phyloP scores from a whole-genome alignment of 2,329 filamentous ascomycete genomes.

The Leptographium procerum region DNA sequence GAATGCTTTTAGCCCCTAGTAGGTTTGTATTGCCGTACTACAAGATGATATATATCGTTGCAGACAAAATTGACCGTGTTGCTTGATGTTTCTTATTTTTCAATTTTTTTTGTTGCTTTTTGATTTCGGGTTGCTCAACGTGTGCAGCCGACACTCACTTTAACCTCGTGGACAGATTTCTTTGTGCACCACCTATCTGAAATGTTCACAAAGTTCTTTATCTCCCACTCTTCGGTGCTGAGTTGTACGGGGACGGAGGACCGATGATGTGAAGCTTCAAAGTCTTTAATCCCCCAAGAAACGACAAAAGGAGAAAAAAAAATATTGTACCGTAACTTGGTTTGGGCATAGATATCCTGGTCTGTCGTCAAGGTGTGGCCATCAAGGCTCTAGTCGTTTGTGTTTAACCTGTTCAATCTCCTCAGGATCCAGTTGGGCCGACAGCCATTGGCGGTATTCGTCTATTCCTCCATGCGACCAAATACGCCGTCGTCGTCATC shows the following conservation, averaged over 20 bases:
- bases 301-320: constrained; percentile 21
- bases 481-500: constrained; percentile 95
- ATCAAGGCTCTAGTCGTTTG: constrained; percentile 3
- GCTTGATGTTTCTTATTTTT: constrained; percentile 7
- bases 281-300: not conserved
- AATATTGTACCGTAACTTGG: constrained; percentile 24
- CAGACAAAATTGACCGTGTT: not conserved
- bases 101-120: constrained; percentile 15
- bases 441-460: not conserved
- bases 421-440: not conserved
- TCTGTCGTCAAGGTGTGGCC: not conserved
- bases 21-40: not conserved
- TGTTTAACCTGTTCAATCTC: not conserved
- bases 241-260: constrained; percentile 51
- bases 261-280: constrained; percentile 21
- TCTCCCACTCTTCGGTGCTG: constrained; percentile 56
- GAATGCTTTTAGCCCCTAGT: not conserved
- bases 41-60: not conserved
- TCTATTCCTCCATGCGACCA: constrained; percentile 85
- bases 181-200: constrained; percentile 20
- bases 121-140: constrained; percentile 44
- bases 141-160: constrained; percentile 52
- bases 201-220: not conserved
- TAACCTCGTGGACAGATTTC: constrained; percentile 51
- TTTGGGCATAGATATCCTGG: constrained; percentile 1